Evolutionary conservation across 805 yeast species (phyloP).

Genomic region (Ogataea haglerorum): DNA sequence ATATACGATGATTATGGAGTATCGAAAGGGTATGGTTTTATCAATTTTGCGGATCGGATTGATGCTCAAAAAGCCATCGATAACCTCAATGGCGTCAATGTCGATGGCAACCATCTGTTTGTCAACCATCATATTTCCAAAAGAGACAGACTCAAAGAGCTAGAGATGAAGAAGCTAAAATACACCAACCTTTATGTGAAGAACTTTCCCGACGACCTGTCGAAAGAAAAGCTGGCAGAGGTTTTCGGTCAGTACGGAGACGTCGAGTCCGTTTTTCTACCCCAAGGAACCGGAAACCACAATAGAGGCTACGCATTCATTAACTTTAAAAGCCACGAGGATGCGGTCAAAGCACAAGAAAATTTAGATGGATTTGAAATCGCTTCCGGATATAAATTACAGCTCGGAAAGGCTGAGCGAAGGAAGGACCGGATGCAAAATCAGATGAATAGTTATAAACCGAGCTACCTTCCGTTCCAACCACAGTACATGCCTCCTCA

Average conservation of each 20-base stretch:
- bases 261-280: constrained; percentile 52
- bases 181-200: constrained; percentile 54
- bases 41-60: constrained; percentile 53
- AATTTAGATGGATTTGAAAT: constrained; percentile 44
- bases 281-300: constrained; percentile 33
- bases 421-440: constrained; percentile 27
- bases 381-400: constrained; percentile 24
- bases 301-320: constrained; percentile 53
- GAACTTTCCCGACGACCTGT: constrained; percentile 40
- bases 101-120: constrained; percentile 38
- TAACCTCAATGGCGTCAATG: constrained; percentile 26
- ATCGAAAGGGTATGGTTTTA: constrained; percentile 60
- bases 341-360: constrained; percentile 47
- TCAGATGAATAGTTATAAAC: constrained; percentile 22
- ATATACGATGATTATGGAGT: constrained; percentile 44
- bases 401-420: constrained; percentile 47
- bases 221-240: constrained; percentile 37
- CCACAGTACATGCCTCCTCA: constrained; percentile 2
- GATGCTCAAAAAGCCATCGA: constrained; percentile 64
- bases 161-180: constrained; percentile 43
- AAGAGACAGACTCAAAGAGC: constrained; percentile 51
- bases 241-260: constrained; percentile 46
- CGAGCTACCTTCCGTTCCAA: constrained; percentile 11
- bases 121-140: constrained; percentile 65
- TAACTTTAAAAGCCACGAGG: constrained; percentile 45